These are phyloP conservation scores for Flaveria trinervia DNA, from an alignment of 129 eudicot genomes.

Conservation along the genomic window DNA sequence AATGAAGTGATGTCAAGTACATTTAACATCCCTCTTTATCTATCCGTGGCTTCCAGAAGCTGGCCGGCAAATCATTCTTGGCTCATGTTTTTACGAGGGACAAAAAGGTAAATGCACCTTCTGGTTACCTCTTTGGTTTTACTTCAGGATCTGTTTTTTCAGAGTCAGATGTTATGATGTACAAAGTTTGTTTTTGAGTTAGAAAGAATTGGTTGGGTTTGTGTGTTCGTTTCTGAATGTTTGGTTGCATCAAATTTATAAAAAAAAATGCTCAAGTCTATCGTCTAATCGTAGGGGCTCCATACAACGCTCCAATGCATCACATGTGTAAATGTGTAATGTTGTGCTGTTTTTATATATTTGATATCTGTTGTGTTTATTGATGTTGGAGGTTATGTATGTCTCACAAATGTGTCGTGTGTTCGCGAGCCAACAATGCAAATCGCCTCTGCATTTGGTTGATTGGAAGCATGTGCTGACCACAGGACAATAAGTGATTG, in stretches of 20 bases:
- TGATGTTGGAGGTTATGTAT: neutral
- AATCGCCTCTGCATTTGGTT: too few relatives aligned
- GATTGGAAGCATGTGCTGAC: too few relatives aligned
- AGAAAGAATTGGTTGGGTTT: constrained; percentile 31
- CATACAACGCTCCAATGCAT: neutral
- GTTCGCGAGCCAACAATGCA: too few relatives aligned
- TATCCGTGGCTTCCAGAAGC: constrained; percentile 37
- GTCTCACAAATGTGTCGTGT: too few relatives aligned
- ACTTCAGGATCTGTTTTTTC: constrained; percentile 10
- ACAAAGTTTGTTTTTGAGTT: constrained; percentile 41
- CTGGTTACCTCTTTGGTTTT: constrained; percentile 32
- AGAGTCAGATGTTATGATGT: constrained; percentile 30
- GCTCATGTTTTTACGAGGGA: constrained; percentile 46
- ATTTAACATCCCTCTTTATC: neutral
- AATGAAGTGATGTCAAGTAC: constrained; percentile 45
- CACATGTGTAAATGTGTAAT: constrained; percentile 15
- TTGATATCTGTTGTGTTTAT: neutral
- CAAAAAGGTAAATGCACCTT: constrained; percentile 32
- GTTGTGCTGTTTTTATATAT: constrained; percentile 7
- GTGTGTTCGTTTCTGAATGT: constrained; percentile 29
- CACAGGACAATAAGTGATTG: too few relatives aligned
- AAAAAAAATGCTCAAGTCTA: constrained; percentile 2
- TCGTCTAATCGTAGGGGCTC: neutral
- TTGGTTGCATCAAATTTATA: constrained; percentile 12
- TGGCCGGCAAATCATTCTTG: constrained; percentile 92